Evolutionary conservation across 805 yeast genomes (phyloP).

Genomic region (Yarrowia porcina): DNA sequence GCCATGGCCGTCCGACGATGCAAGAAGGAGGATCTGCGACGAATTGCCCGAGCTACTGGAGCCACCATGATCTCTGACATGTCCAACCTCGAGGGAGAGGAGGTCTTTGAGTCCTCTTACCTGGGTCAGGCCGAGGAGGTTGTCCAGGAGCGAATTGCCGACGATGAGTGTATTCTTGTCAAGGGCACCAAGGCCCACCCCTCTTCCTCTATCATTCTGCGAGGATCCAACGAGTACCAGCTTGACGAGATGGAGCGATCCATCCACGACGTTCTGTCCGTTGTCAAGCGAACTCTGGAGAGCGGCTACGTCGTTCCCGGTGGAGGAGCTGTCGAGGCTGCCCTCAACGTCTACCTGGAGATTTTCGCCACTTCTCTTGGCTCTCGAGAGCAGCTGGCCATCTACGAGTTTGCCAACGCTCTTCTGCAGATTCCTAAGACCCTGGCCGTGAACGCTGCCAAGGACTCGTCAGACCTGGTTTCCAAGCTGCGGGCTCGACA

Average conservation of each 20-base stretch:
- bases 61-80: conserved; percentile 83
- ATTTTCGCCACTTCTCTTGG: conserved; percentile 98
- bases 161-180: conserved; percentile 92
- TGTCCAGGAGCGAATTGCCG: conserved; percentile 83
- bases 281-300: conserved; percentile 93
- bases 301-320: conserved; percentile 96
- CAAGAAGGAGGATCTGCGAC: conserved; percentile 91
- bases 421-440: conserved; percentile 92
- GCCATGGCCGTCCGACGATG: conserved; percentile 97
- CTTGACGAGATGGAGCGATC: conserved; percentile 99
- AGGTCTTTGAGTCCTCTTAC: conserved; percentile 77
- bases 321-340: conserved; percentile 99
- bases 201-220: conserved; percentile 82
- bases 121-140: conserved; percentile 91
- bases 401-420: conserved; percentile 94
- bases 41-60: conserved; percentile 98
- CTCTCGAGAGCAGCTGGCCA: conserved; percentile 94
- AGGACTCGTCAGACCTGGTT: conserved; percentile 90
- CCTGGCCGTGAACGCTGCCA: conserved; percentile 94
- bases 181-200: conserved; percentile 90
- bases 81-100: conserved; percentile 95
- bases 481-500: conserved; percentile 96
- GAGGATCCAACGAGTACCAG: conserved; percentile 92
- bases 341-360: conserved; percentile 89
- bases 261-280: conserved; percentile 87